phyloP scores from a whole-genome alignment of 2,329 filamentous ascomycete species.

The Trichoderma sp. region DNA sequence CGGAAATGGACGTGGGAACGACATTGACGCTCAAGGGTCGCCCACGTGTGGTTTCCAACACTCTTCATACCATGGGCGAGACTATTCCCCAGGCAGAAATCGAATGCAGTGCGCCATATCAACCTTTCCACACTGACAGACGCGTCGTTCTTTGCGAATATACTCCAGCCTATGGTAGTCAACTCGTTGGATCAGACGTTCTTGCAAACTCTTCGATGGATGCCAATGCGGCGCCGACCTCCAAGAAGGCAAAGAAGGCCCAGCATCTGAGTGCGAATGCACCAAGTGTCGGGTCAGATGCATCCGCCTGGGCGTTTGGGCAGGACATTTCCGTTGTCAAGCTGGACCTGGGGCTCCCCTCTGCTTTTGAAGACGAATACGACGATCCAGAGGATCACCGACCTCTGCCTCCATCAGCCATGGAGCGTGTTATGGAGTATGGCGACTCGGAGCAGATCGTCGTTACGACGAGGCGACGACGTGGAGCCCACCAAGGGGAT shows the following conservation, averaged over 20 bases:
- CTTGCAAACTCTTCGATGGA: constrained; percentile 43
- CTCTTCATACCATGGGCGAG: constrained; percentile 48
- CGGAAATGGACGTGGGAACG: constrained; percentile 53
- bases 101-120: constrained; percentile 92
- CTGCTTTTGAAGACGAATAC: constrained; percentile 51
- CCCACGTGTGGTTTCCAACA: constrained; percentile 35
- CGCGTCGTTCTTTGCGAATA: constrained; percentile 77
- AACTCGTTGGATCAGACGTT: constrained; percentile 37
- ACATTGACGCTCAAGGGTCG: constrained; percentile 50
- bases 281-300: constrained; percentile 18
- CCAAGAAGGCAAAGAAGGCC: constrained; percentile 38
- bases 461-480: constrained; percentile 73
- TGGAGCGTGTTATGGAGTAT: constrained; percentile 60
- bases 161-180: constrained; percentile 33
- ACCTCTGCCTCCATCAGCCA: constrained; percentile 60
- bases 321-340: constrained; percentile 49
- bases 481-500: constrained; percentile 47
- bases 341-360: constrained; percentile 50
- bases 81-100: constrained; percentile 79
- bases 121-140: constrained; percentile 90
- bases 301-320: constrained; percentile 57
- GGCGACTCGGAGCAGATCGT: constrained; percentile 73
- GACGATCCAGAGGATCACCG: constrained; percentile 53
- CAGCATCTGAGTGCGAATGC: neutral
- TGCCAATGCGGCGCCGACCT: constrained; percentile 35